Percentiles rank a stretch among this genome's conserved stretches.
Evolutionary conservation across 768 basidiomycete genomes (phyloP).

Genomic region (Psilocybe tampanensis): DNA sequence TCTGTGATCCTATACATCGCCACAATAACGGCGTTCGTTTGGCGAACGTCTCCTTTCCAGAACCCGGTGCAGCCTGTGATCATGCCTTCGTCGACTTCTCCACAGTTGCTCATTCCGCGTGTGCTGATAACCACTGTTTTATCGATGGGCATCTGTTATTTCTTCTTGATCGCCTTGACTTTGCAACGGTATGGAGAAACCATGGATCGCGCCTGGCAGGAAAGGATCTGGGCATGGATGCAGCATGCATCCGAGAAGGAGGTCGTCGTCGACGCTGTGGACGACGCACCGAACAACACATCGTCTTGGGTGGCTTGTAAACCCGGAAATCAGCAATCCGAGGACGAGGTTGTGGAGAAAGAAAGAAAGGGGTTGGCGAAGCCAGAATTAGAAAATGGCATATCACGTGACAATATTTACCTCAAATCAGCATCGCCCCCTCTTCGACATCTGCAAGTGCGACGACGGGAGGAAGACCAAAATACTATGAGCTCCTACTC

Average conservation of each 20-base stretch:
- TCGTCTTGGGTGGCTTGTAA: too few species aligned
- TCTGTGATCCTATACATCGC: slow-evolving; percentile 60
- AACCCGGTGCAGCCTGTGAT: slow-evolving; percentile 15
- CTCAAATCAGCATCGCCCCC: too few species aligned
- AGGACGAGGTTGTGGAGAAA: too few species aligned
- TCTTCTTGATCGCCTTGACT: slow-evolving; percentile 18
- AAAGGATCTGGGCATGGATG: slow-evolving; percentile 11
- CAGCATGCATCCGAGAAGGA: not conserved
- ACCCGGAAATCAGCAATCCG: too few species aligned
- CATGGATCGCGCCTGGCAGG: slow-evolving; percentile 26
- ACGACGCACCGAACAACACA: too few species aligned
- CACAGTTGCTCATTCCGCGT: slow-evolving; percentile 33
- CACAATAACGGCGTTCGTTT: slow-evolving; percentile 62
- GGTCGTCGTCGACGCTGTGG: not conserved
- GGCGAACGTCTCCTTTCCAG: slow-evolving; percentile 50
- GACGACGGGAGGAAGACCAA: too few species aligned
- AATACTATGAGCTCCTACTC: too few species aligned
- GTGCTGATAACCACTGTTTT: slow-evolving; percentile 51
- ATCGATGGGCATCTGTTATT: slow-evolving; percentile 46
- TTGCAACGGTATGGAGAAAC: slow-evolving; percentile 22
- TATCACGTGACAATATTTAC: too few species aligned
- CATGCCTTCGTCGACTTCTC: slow-evolving; percentile 25
- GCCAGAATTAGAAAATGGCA: too few species aligned
- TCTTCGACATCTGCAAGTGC: too few species aligned
- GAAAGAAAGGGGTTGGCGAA: too few species aligned